Conservation (phyloP, 2,329 filamentous ascomycete genomes). For the Cladosporium sp. region DNA sequence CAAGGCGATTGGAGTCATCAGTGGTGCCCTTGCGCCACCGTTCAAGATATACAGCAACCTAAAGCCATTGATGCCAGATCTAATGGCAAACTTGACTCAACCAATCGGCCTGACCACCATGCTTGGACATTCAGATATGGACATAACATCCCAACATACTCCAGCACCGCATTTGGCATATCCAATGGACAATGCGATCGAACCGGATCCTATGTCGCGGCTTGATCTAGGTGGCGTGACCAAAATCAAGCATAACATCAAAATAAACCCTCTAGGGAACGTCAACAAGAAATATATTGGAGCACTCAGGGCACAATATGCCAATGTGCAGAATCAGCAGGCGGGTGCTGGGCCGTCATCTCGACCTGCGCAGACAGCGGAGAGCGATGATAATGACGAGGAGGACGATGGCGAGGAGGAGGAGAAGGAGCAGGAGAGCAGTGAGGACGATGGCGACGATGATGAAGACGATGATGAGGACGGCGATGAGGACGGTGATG, state of each 20-base stretch:
- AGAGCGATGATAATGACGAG: not conserved
- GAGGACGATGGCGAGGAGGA: not conserved
- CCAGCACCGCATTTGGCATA: too few species aligned
- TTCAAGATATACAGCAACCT: too few species aligned
- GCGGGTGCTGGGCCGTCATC: not conserved
- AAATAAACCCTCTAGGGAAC: not conserved
- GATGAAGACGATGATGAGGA: not conserved
- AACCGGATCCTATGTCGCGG: conserved; percentile 15
- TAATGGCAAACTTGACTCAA: too few species aligned
- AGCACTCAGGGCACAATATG: not conserved
- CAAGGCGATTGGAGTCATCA: too few species aligned
- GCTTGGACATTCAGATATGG: too few species aligned
- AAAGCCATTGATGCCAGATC: too few species aligned
- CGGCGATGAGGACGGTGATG: too few species aligned
- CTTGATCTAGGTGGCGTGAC: conserved; percentile 18
- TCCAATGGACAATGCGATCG: too few species aligned
- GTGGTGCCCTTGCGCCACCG: too few species aligned
- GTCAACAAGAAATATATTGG: not conserved
- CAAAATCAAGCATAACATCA: conserved; percentile 23
- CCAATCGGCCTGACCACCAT: too few species aligned
- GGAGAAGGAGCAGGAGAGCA: not conserved
- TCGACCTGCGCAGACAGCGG: not conserved
- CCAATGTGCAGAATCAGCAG: not conserved
- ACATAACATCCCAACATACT: too few species aligned
- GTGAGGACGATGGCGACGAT: not conserved